Base-by-base conservation (phyloP, 768 basidiomycete genomes). In the Lactarius deliciosus region DNA sequence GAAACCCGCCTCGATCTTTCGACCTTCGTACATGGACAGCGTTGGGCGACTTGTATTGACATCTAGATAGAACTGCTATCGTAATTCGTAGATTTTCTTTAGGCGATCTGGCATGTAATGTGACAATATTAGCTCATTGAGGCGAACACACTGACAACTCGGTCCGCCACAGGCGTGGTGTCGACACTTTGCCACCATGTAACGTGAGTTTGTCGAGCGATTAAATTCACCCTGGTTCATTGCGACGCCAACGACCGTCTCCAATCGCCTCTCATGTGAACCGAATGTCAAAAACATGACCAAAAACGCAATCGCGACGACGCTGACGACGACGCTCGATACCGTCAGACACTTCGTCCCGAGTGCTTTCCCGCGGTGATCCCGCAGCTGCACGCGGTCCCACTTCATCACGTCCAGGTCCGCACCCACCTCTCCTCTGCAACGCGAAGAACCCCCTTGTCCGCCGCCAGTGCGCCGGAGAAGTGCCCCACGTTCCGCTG, bases 401-500 rank as follows among this genome's bases (percentile, higher is more conserved):
- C 81, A 84, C 74, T 80, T 79, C 87, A 93, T 90, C 36, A 80
- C 79, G 15, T 81, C 86, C 68, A 82, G 83, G 77, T 92, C 92
- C 25, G 81, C 81, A 72, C 92, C 91, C 20, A 97, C 72, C 75
- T 90, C 71, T 82, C 80, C 69, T 88, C 81, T 16, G 91, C 85
- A 13, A 81, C 79, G 34, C 86, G 84, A 2, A 97, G 75, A 8
- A 93, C 82, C 0, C 80, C 79, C 72, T 89, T 86, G 76, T 97
- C 96, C 64, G 88, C 87, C 41, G 80, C 86, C 1, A 98, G 78
- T 9, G 86, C 80, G 4, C 82, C 80, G 8, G 89, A 83, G 74
- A 98, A 95, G 72, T 93, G 86, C 0, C 87, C 74, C 0, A 92
- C 88, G 71, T 96, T 96, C 30, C 85, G 81, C 72, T 90, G 92